Base-by-base conservation (phyloP, 2,329 filamentous ascomycete genomes). In the Pseudopyricularia cyperi region DNA sequence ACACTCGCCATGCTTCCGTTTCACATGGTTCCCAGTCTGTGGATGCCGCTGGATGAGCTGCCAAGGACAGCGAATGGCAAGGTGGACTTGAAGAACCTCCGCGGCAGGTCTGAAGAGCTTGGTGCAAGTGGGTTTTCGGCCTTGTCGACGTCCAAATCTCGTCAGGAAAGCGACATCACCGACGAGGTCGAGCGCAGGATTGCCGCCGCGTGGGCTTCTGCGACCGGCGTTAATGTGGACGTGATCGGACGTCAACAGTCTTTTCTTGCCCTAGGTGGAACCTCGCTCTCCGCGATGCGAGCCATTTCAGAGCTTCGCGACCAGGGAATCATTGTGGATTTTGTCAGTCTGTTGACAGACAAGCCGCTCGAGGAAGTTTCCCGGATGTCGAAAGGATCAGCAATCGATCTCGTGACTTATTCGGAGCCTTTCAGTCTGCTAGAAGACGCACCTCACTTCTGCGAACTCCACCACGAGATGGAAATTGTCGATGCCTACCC, bases 1-100 rank as follows among this genome's bases (percentile, higher is more conserved):
- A n/a, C n/a, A n/a, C n/a, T n/a, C n/a, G 35, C 15, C 14, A 14
- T 14, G 35, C 46, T 63, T 9, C 59, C 60, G n/a, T 33, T 49
- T 2, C 62, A 60, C 50, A 61, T 62, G 59, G 52, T 61, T 2
- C 61, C 61, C 0, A 53, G 28, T 5, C 55, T 59, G 33, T 62
- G 60, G 60, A 28, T 62, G 1, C 55, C 55, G 0, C 37, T 58
- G 2, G 35, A 56, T 1, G 53, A 55, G 0, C 51, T 63, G 2
- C 61, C 61, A 0, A 54, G 55, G 6, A 63, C 58, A 33, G 52
- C 52, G 3, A 62, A 61, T 11, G 59, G 59, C 14, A 63, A 63
- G 50, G 53, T 59, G 15, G 53, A 56, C 50, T 32, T 53, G 19
- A 46, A 52, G 26, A 28, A 46, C 7, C 50, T 56, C 14, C 35